Conservation (phyloP, 2,329 filamentous ascomycete genomes). For the Cladorrhinum sp. region DNA sequence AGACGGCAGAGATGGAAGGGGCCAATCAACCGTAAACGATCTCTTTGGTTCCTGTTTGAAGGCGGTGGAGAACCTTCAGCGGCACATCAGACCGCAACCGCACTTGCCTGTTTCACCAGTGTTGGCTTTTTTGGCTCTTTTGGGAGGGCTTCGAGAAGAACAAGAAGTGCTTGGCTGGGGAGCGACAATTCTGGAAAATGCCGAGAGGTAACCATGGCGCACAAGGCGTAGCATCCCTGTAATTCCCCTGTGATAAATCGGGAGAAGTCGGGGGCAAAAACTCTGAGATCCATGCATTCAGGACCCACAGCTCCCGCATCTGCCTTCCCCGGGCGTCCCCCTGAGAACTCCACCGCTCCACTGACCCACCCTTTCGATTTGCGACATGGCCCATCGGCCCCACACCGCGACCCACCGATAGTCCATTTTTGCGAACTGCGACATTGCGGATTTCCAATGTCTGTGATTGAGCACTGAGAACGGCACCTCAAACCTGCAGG, state of each 20-base stretch:
- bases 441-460: slow-evolving; percentile 1
- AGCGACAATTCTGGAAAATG: slow-evolving; percentile 7
- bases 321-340: slow-evolving; percentile 23
- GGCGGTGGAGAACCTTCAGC: slow-evolving; percentile 19
- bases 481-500: background rate
- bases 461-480: background rate
- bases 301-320: background rate
- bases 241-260: slow-evolving; percentile 15
- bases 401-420: slow-evolving; percentile 12
- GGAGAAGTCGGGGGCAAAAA: slow-evolving; percentile 21
- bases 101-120: slow-evolving; percentile 20
- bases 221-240: slow-evolving; percentile 12
- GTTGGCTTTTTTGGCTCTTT: background rate
- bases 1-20: background rate
- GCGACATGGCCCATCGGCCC: slow-evolving; percentile 10
- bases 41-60: slow-evolving; percentile 18
- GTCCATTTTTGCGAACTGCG: slow-evolving; percentile 1
- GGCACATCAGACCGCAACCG: slow-evolving; percentile 21
- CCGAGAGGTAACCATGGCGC: background rate
- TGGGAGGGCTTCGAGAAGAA: slow-evolving; percentile 16
- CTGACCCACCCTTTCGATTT: slow-evolving; percentile 8
- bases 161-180: slow-evolving; percentile 11
- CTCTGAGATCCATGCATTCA: slow-evolving; percentile 16
- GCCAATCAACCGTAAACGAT: background rate
- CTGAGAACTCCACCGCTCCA: slow-evolving; percentile 13